Percentiles rank a stretch among this genome's conserved stretches.
Conservation (phyloP, 371 early-diverging fungal genomes). For the Neoconidiobolus thromboides region DNA sequence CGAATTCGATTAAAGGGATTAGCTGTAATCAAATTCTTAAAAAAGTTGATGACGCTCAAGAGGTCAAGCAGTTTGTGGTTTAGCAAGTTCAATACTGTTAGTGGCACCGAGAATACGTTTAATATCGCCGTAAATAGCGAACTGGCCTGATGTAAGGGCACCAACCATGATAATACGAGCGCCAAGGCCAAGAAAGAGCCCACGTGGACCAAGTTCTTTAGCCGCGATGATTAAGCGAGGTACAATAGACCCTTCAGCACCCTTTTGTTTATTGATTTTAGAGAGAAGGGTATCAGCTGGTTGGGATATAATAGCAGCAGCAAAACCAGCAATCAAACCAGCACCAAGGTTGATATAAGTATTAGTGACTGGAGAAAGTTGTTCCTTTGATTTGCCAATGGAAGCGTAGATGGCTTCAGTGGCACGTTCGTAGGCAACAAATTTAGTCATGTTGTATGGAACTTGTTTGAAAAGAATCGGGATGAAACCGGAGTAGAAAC, state of each 20-base stretch:
- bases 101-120: conserved; percentile 52
- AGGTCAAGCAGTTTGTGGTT: background rate
- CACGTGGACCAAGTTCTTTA: conserved; percentile 33
- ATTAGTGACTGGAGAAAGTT: conserved; percentile 21
- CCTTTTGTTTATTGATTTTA: conserved; percentile 56
- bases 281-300: conserved; percentile 90
- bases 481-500: conserved; percentile 58
- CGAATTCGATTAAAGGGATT: too few species aligned
- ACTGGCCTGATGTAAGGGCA: conserved; percentile 48
- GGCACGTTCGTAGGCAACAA: conserved; percentile 68
- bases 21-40: too few species aligned
- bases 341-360: conserved; percentile 65
- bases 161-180: conserved; percentile 60
- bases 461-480: conserved; percentile 58
- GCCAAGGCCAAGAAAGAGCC: conserved; percentile 41
- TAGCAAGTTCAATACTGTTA: conserved; percentile 35
- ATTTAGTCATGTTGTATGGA: conserved; percentile 92
- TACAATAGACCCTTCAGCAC: conserved; percentile 25
- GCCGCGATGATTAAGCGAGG: conserved; percentile 28
- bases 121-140: conserved; percentile 34
- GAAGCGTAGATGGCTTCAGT: conserved; percentile 25
- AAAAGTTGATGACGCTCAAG: too few species aligned
- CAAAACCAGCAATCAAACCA: conserved; percentile 81
- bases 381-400: conserved; percentile 28
- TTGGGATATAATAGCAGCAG: conserved; percentile 85